Base-by-base conservation (phyloP, 2,329 filamentous ascomycete genomes). In the Coniosporium tulheliwenetii region DNA sequence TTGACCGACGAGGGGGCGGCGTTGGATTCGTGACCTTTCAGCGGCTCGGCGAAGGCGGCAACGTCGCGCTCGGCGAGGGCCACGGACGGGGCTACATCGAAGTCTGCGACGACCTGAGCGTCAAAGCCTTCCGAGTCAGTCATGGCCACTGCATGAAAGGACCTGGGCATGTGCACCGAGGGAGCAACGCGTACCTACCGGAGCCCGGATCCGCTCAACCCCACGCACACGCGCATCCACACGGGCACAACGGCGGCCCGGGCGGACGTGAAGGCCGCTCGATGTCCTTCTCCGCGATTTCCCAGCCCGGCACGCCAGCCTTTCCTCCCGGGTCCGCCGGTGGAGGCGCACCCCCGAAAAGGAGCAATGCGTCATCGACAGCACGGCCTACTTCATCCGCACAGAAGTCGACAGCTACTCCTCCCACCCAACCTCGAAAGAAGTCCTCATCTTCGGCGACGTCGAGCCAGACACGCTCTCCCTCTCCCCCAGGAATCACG, bases 1-100 rank as follows among this genome's bases (percentile, higher is more conserved):
- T 65, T 98, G 33, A 93, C 85, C 0, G 89, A 98, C 53, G 91
- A 98, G 62, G 91, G 94, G 86, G 87, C 30, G 91, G 91, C 16
- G 87, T 87, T 3, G 91, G 91, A 0, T 71, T 98, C 26, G 77
- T 98, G 30, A 94, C 85, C 0, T 96, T 93, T 51, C 79, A 86
- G 57, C 76, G 91, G 12, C 68, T 98, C 8, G 79, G 85, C 5
- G 87, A 95, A 55, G 89, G 87, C 9, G 89, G 89, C 2, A 91
- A 89, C 44, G 78, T 82, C 2, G 79, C 84, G 19, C 67, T 94
- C 5, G 87, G 86, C 2, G 79, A 85, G 45, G 85, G 85, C 1
- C 79, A 84, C 16, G 77, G 75, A 33, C 77, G 75, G 52, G 87
- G 87, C 0, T 98, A 95, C 55, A 74, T 93, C 37, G 85, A 93